Evolutionary conservation across 2,329 filamentous ascomycete species (phyloP).

Genomic region (Microdochium trichocladiopsis): DNA sequence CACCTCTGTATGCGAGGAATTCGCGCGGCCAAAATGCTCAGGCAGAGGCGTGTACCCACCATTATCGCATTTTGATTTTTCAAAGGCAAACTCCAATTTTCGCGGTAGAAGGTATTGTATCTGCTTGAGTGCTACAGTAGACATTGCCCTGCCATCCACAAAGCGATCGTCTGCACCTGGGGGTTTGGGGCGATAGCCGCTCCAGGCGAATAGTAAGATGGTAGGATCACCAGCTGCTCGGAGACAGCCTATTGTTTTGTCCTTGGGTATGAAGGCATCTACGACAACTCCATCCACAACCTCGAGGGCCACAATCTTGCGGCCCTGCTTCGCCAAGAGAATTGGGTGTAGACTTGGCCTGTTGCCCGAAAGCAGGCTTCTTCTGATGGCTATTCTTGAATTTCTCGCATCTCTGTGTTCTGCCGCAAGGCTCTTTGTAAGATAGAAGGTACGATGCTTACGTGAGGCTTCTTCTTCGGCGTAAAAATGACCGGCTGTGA

Average conservation of each 20-base stretch:
- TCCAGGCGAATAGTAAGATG: not conserved
- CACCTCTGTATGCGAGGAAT: constrained; percentile 16
- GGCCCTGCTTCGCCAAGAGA: not conserved
- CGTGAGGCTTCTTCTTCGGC: constrained; percentile 4
- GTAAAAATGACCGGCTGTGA: constrained; percentile 4
- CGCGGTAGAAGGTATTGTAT: constrained; percentile 4
- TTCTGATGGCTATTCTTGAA: not conserved
- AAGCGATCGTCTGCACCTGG: constrained; percentile 1
- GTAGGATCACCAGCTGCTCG: not conserved
- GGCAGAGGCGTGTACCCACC: constrained; percentile 1
- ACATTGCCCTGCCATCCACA: constrained; percentile 11
- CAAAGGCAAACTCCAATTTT: constrained; percentile 10
- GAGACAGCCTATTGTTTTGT: not conserved
- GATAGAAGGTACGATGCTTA: not conserved
- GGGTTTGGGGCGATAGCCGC: not conserved
- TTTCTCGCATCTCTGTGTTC: not conserved
- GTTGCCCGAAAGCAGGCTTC: no score
- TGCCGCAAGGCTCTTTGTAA: not conserved
- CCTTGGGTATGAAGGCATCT: not conserved
- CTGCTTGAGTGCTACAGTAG: constrained; percentile 9
- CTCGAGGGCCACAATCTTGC: not conserved
- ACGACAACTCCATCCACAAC: not conserved
- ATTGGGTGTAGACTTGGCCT: not conserved
- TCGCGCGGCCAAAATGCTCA: constrained; percentile 10
- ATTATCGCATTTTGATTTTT: constrained; percentile 10